These are phyloP conservation scores for Septoria petroselini DNA, from an alignment of 2,329 filamentous ascomycete species.

Conservation along the genomic window DNA sequence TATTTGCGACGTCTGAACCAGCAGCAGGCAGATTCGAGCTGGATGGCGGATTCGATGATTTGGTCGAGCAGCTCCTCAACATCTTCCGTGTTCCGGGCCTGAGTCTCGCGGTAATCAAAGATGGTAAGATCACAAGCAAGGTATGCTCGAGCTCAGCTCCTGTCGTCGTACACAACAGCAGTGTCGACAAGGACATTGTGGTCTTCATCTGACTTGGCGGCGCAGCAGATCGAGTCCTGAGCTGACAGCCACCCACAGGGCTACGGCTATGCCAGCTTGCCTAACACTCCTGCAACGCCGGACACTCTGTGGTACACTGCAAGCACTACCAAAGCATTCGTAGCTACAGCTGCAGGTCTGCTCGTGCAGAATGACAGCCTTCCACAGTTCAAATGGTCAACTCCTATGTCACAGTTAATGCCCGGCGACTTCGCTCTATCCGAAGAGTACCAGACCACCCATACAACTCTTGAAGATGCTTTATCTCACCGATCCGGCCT, in stretches of 20 bases:
- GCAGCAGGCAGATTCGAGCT: background rate
- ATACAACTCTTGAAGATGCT: constrained; percentile 37
- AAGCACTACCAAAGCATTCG: constrained; percentile 33
- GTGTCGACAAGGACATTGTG: no score
- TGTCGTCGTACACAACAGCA: no score
- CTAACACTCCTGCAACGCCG: constrained; percentile 18
- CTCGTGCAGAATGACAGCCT: constrained; percentile 17
- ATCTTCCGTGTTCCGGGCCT: constrained; percentile 11
- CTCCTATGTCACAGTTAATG: constrained; percentile 36
- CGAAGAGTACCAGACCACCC: constrained; percentile 28
- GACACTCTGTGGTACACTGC: constrained; percentile 30
- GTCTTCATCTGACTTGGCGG: no score
- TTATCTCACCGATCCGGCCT: constrained; percentile 37
- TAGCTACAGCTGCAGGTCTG: constrained; percentile 23
- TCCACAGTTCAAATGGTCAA: constrained; percentile 32
- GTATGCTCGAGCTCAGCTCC: no score
- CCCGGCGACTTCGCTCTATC: constrained; percentile 34
- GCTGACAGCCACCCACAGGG: no score
- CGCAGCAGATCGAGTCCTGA: no score
- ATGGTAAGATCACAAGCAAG: background rate
- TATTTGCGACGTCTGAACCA: no score
- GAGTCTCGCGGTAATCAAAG: constrained; percentile 8
- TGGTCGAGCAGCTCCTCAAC: constrained; percentile 4
- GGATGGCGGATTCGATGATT: constrained; percentile 3
- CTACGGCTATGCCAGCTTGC: constrained; percentile 18